Evolutionary conservation across 164 flowering plant species (phyloP).

Genomic region (Sextonia rubra): DNA sequence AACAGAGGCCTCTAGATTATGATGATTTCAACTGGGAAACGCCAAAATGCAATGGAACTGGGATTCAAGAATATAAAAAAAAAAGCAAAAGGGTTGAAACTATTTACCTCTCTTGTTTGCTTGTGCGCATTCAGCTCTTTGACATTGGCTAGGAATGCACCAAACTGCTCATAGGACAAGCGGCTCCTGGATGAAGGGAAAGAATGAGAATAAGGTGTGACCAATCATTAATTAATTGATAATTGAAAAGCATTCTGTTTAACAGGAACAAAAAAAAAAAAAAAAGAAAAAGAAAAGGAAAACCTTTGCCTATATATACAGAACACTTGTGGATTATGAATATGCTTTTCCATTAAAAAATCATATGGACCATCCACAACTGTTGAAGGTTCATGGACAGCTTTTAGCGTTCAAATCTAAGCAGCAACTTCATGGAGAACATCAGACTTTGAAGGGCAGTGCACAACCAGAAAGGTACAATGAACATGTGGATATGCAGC

Average conservation of each 20-base stretch:
- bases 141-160: conserved; percentile 85
- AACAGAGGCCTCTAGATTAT: background rate
- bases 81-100: background rate
- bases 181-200: conserved; percentile 52
- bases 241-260: too few species aligned
- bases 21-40: background rate
- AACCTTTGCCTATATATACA: background rate
- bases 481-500: too few species aligned
- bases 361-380: too few species aligned
- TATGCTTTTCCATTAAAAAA: too few species aligned
- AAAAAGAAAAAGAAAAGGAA: too few species aligned
- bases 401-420: too few species aligned
- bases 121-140: conserved; percentile 91
- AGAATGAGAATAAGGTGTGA: conserved; percentile 1
- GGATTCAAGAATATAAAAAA: background rate
- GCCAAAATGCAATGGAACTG: background rate
- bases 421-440: too few species aligned
- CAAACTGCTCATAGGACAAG: conserved; percentile 88
- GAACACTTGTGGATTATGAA: too few species aligned
- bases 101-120: conserved; percentile 72
- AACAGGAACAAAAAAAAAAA: background rate
- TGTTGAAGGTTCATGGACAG: too few species aligned
- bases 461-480: too few species aligned
- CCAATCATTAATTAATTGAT: background rate
- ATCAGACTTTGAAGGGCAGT: too few species aligned